Conservation (phyloP, 805 yeast genomes). For the Pichia exigua region DNA sequence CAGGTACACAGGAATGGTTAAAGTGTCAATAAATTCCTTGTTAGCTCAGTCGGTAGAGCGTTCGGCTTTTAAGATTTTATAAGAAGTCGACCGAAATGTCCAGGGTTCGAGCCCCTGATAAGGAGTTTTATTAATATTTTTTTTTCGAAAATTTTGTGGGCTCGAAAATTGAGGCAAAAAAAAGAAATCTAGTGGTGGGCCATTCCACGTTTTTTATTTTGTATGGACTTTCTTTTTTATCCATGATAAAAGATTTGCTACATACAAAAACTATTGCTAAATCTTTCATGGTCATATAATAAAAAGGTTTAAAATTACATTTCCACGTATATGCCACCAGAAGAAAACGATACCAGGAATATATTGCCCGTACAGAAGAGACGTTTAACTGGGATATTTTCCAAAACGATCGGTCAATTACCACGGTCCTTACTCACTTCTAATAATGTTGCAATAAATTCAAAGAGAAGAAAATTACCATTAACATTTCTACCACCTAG, state of each 20-base stretch:
- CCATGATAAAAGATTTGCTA: not conserved
- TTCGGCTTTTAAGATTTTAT: constrained; percentile 47
- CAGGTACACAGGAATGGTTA: no score
- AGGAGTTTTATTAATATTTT: constrained; percentile 28
- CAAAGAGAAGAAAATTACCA: constrained; percentile 29
- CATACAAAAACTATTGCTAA: not conserved
- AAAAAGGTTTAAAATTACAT: not conserved
- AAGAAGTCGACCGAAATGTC: constrained; percentile 45
- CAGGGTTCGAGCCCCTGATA: constrained; percentile 58
- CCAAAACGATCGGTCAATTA: constrained; percentile 4
- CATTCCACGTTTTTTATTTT: no score
- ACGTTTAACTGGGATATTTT: constrained; percentile 1
- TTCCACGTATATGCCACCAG: not conserved
- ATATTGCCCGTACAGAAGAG: not conserved
- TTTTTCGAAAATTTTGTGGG: not conserved
- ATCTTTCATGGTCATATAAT: not conserved
- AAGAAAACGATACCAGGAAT: not conserved
- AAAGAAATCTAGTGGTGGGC: no score
- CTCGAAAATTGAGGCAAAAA: no score
- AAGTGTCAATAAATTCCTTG: constrained; percentile 13
- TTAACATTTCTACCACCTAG: constrained; percentile 32
- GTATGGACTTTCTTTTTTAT: not conserved
- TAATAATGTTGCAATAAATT: constrained; percentile 21
- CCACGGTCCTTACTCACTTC: constrained; percentile 9
- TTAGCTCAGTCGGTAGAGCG: constrained; percentile 67